Base-by-base conservation (phyloP, 768 basidiomycete genomes). In the Pulveroboletus sp. region DNA sequence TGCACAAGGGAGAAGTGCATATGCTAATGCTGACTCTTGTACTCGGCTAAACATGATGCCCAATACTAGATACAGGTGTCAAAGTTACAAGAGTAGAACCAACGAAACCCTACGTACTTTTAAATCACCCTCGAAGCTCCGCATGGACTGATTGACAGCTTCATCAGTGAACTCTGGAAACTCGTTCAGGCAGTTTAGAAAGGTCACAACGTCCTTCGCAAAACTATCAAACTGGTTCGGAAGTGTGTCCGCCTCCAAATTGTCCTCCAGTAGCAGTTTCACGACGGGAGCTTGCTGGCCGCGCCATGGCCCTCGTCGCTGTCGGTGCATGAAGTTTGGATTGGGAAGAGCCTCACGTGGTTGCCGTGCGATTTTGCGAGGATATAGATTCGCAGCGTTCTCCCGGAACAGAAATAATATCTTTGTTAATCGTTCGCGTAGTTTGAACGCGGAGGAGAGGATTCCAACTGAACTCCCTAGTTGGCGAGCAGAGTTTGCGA, bases 111-210 rank as follows among this genome's bases (percentile, higher is more conserved):
- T 18, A 55, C 67, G 17, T 56, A 75, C 76, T 64, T 74, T 78
- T 36, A 81, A 59, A 55, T 80, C 79, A 0, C 71, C 75, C 54
- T 80, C 75, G 12, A 81, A 73, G 1, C 74, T 69, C 27, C 72
- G 55, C 59, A 80, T 76, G 39, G 77, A 76, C 21, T 72, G 65
- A 49, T 80, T 77, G 37, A 80, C 71, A 0, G 72, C 73, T 45
- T 80, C 78, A 28, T 80, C 76, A 12, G 69, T 74, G 44, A 78
- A 80, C 59, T 80, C 78, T 1, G 79, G 78, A 39, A 80, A 80
- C 43, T 80, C 79, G 38, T 80, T 79, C 43, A 80, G 63, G 51
- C 76, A 76, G 17, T 76, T 73, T 33, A 81, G 61, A 49, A 80
- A 80, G 0, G 74, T 76, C n/a, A 70, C 73, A 1, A 81, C 72